Conservation (phyloP, 1,284 basidiomycete genomes). For the Agroathelia rolfsii region DNA sequence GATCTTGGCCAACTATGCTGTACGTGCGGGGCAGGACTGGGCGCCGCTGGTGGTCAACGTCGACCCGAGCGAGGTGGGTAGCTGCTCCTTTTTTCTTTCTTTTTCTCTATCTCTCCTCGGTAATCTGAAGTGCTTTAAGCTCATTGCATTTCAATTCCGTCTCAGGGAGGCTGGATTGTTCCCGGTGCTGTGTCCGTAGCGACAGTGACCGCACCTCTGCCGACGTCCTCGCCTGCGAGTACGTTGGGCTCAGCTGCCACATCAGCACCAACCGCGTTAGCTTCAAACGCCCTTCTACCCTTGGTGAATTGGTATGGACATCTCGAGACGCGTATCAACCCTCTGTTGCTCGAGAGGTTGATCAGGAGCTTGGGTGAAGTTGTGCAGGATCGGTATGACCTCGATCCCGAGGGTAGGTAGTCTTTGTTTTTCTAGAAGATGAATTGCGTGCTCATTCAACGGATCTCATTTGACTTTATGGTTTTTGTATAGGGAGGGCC, state of each 20-base stretch:
- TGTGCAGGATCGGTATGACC: conserved; percentile 57
- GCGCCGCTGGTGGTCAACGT: conserved; percentile 78
- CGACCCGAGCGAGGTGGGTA: conserved; percentile 77
- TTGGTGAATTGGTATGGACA: conserved; percentile 92
- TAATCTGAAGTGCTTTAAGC: too few relatives aligned
- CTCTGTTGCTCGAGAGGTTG: conserved; percentile 67
- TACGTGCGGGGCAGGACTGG: conserved; percentile 78
- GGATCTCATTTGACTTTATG: not conserved
- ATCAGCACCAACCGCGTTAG: conserved; percentile 72
- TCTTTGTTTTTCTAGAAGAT: too few relatives aligned
- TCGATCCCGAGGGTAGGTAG: conserved; percentile 54
- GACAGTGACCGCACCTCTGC: conserved; percentile 65
- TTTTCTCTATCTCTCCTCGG: too few relatives aligned
- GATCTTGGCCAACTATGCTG: conserved; percentile 80
- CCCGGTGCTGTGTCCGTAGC: conserved; percentile 85
- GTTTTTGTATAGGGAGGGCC: conserved; percentile 35
- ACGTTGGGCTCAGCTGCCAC: conserved; percentile 82
- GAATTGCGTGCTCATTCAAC: conserved; percentile 3
- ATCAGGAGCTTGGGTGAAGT: conserved; percentile 72
- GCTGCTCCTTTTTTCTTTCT: conserved; percentile 5
- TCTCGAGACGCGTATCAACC: conserved; percentile 61
- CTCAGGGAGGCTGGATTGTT: conserved; percentile 74
- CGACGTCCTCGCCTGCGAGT: conserved; percentile 80
- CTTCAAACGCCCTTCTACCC: conserved; percentile 79
- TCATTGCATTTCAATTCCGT: conserved; percentile 7